phyloP scores from a whole-genome alignment of 2,329 filamentous ascomycete genomes.

The Penicillium sp. region DNA sequence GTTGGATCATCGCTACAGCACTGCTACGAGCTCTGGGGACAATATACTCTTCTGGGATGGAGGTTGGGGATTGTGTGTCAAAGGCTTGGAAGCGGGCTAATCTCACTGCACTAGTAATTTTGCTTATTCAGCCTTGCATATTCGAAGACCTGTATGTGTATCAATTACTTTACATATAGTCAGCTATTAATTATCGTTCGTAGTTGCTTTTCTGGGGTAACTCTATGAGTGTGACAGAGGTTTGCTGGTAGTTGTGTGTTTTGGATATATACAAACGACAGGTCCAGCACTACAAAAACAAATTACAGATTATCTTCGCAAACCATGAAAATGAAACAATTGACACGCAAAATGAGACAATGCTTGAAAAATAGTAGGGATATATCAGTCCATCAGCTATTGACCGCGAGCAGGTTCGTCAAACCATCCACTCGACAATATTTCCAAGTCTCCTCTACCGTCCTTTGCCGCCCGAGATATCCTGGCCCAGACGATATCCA shows the following conservation, averaged over 20 bases:
- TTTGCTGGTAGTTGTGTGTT: neutral
- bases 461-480: slow-evolving; percentile 66
- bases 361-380: slow-evolving; percentile 2
- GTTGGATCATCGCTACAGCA: slow-evolving; percentile 11
- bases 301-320: neutral
- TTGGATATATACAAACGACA: neutral
- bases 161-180: neutral
- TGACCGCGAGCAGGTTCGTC: neutral
- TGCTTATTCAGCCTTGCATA: slow-evolving; percentile 10
- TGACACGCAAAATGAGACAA: slow-evolving; percentile 1
- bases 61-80: neutral
- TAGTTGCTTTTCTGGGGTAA: neutral
- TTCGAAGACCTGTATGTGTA: neutral
- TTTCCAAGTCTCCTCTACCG: slow-evolving; percentile 15
- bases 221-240: no score
- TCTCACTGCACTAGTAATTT: neutral
- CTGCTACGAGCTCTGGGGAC: neutral
- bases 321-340: neutral
- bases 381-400: slow-evolving; percentile 1
- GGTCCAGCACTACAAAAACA: neutral
- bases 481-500: slow-evolving; percentile 81
- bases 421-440: neutral
- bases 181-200: neutral
- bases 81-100: slow-evolving; percentile 2
- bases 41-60: neutral